Conservation (phyloP, 768 basidiomycete genomes). For the Hygrocybe punicea region DNA sequence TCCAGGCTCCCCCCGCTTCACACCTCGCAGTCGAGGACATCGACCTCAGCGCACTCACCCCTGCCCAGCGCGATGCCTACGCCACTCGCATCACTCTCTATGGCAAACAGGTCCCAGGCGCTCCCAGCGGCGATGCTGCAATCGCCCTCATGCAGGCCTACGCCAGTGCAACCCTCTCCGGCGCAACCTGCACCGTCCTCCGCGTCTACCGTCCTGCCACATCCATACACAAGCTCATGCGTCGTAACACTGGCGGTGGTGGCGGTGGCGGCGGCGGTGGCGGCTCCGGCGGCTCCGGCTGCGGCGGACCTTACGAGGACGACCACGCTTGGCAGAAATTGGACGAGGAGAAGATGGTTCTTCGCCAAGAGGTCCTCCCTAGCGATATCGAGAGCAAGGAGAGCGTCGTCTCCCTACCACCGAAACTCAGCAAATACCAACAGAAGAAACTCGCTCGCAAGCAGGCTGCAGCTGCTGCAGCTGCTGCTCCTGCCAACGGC, state of each 20-base stretch:
- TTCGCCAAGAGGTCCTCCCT: background rate
- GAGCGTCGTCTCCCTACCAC: no score
- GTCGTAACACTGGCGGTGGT: background rate
- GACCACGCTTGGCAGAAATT: background rate
- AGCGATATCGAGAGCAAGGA: background rate
- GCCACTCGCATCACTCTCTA: background rate
- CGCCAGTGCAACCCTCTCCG: background rate
- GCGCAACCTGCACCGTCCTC: background rate
- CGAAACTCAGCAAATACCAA: no score
- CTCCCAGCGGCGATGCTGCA: background rate
- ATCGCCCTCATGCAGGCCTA: slow-evolving; percentile 1
- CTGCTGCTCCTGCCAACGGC: no score
- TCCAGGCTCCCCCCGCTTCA: background rate
- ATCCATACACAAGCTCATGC: background rate
- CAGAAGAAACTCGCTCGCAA: no score
- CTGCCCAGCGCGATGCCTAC: background rate
- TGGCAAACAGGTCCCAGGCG: background rate
- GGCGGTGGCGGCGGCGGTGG: no score
- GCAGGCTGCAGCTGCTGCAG: no score
- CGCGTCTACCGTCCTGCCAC: background rate
- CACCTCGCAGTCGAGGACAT: slow-evolving; percentile 1
- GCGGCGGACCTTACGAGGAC: background rate
- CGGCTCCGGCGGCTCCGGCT: no score
- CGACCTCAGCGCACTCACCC: background rate
- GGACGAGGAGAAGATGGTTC: background rate